Evolutionary conservation across 2,329 filamentous ascomycete genomes (phyloP), one percentile per base, ranked within the genome.

Genomic region (Myriosclerotinia curreyana): DNA sequence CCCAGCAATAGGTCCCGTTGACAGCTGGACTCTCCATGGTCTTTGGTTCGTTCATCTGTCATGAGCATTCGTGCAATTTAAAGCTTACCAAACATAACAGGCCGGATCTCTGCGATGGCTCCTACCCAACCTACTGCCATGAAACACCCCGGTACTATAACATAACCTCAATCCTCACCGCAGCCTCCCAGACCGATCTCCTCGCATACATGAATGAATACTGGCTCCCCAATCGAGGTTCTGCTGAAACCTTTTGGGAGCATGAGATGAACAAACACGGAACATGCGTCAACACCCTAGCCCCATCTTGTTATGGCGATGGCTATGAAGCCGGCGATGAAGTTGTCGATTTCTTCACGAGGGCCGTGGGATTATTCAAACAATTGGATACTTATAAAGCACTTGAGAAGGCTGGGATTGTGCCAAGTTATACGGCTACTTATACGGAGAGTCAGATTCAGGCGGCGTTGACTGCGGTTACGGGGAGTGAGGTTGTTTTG

Each of bases 181-280:
- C 80, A 9, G 79, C 82, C 28, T 81, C 81, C 66, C 80, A 82
- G 59, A 78, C 77, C 1, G 81, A 83, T 36, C 79, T 88, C 0
- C 78, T 92, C 1, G 76, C 78, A 2, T 89, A 86, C 73, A 92
- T 72, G 71, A 53, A 68, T 12, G 60, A 64, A 49, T 90, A 87
- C 77, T 92, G 89, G 89, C 87, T 90, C 73, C 85, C 88, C 72
- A 83, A 86, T 75, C 73, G 82, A 56, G 87, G 87, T 64, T 76
- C 86, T 50, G 83, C 88, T 68, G 83, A 62, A 34, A 44, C 31
- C 14, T 44, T 55, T n/a, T 56, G 60, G 61, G 79, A 88, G 73
- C 88, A 91, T 73, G 89, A 92, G 75, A 92, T 86, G 85, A 79
- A 81, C 69, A 92, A 91, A 75, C 89, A 92, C 73, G 90, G 89